Evolutionary conservation across 2,329 filamentous ascomycete genomes (phyloP).

Genomic region (Ascochyta viciae-villosae): DNA sequence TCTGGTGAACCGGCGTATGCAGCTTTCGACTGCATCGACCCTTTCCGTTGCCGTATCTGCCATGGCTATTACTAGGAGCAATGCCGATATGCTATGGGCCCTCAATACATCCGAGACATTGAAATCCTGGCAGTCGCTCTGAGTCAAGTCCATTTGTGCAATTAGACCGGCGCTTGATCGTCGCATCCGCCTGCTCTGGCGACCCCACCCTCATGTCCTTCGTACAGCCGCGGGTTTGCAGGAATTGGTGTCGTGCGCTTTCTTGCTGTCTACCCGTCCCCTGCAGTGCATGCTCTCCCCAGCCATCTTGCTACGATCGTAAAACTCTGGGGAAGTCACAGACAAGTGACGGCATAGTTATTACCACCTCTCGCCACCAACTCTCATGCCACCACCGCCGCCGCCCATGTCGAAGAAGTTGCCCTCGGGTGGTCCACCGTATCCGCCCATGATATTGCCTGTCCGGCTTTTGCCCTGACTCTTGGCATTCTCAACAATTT

Average conservation of each 20-base stretch:
- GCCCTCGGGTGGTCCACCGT: slow-evolving; percentile 22
- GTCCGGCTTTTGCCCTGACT: slow-evolving; percentile 41
- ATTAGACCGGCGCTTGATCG: not conserved
- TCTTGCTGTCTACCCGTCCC: not conserved
- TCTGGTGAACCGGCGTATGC: not conserved
- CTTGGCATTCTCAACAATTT: slow-evolving; percentile 52
- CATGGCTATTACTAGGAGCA: not conserved
- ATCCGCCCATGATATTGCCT: slow-evolving; percentile 24
- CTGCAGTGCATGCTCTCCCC: not conserved
- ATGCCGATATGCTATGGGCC: not conserved
- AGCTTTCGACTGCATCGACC: not conserved
- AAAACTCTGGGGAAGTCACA: not conserved
- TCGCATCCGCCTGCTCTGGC: not conserved
- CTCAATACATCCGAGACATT: not conserved
- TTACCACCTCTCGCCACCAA: slow-evolving; percentile 30
- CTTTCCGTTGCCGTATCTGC: not conserved
- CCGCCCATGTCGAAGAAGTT: slow-evolving; percentile 34
- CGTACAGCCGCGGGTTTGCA: not conserved
- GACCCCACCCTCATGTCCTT: not conserved
- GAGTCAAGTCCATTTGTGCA: not conserved
- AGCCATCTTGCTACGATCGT: not conserved
- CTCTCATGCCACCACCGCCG: slow-evolving; percentile 21
- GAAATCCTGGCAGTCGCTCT: not conserved
- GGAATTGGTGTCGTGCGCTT: not conserved
- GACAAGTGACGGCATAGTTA: not conserved